Base-by-base conservation (phyloP, 2,329 filamentous ascomycete species). In the Epichloe amarillans region DNA sequence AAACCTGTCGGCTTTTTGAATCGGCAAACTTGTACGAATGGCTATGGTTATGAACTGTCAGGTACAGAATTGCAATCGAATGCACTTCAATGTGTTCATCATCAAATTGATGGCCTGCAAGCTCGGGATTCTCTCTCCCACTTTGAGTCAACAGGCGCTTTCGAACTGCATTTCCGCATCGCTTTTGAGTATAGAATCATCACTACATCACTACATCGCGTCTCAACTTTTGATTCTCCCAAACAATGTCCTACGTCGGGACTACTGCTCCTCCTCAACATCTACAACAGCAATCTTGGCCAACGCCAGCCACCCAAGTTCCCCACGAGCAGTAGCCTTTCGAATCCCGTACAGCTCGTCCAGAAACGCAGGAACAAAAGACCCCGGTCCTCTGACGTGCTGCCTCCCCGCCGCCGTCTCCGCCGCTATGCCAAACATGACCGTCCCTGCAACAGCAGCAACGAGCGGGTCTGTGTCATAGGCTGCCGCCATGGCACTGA, bases 341-440 rank as follows among this genome's bases (percentile, higher is more conserved):
- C 78, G 66, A 17, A 80, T 59, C 23, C 64, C 63, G 57, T 74
- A 75, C 55, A 84, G 60, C 66, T 79, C 85, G 58, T 97, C 91
- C 41, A 96, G 69, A 61, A 96, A 90, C 0, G 83, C 83, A 0
- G 88, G 84, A 12, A 94, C 82, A 70, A 96, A 96, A 0, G 82
- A 88, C 0, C 91, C 91, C 0, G 91, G 89, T 0, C 91, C 91
- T 52, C 72, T 74, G 3, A 93, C 87, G 55, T 82, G 75, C 0
- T 69, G 52, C 49, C 80, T 71, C 60, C 78, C 77, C 0, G 86
- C 86, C 0, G 82, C 80, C 47, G 70, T 68, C 68, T 91, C 84
- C 0, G 88, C 86, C 1, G 81, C 80, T 21, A 80, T 69, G 64
- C 93, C 89, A 62, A 84, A 96, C 63, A 88, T 77, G 56, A 93